A percentile compares a stretch with the other conserved stretches of the same genome.
Evolutionary conservation across 2,329 filamentous ascomycete species (phyloP).

Genomic region (Colletotrichum brevisporum): DNA sequence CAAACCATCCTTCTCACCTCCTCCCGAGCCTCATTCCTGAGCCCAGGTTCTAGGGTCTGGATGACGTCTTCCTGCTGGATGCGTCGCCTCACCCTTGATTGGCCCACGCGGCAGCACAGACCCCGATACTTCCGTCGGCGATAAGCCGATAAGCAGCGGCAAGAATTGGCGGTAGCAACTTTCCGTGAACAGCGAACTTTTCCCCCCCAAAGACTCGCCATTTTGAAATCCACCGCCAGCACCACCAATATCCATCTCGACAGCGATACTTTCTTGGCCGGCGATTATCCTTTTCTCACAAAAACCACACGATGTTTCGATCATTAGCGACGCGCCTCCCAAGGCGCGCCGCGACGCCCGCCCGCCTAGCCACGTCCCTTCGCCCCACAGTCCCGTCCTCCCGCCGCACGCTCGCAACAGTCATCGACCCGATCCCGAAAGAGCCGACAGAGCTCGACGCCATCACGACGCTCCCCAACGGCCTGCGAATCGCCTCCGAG

Average conservation of each 20-base stretch:
- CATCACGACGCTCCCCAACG: slow-evolving; percentile 91
- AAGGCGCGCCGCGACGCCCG: slow-evolving; percentile 23
- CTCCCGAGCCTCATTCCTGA: neutral
- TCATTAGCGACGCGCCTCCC: slow-evolving; percentile 42
- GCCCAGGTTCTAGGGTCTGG: neutral
- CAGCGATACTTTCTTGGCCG: neutral
- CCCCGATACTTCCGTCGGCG: slow-evolving; percentile 16
- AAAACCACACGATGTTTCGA: slow-evolving; percentile 36
- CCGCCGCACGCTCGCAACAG: slow-evolving; percentile 32
- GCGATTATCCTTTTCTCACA: neutral
- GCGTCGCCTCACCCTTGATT: slow-evolving; percentile 20
- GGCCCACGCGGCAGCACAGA: slow-evolving; percentile 1
- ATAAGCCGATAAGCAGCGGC: slow-evolving; percentile 36
- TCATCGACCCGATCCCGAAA: slow-evolving; percentile 41
- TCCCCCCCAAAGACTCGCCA: slow-evolving; percentile 18
- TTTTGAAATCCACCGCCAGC: slow-evolving; percentile 12
- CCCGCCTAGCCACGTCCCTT: slow-evolving; percentile 18
- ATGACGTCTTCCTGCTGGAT: slow-evolving; percentile 35
- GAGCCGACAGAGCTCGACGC: slow-evolving; percentile 90
- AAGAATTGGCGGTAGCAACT: slow-evolving; percentile 13
- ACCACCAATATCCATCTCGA: slow-evolving; percentile 21
- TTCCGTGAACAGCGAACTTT: slow-evolving; percentile 33
- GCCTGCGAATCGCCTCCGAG: slow-evolving; percentile 93
- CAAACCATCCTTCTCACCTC: neutral
- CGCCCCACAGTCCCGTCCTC: slow-evolving; percentile 17